phyloP scores from a whole-genome alignment of 768 basidiomycete genomes.

The Suillus variegatus region DNA sequence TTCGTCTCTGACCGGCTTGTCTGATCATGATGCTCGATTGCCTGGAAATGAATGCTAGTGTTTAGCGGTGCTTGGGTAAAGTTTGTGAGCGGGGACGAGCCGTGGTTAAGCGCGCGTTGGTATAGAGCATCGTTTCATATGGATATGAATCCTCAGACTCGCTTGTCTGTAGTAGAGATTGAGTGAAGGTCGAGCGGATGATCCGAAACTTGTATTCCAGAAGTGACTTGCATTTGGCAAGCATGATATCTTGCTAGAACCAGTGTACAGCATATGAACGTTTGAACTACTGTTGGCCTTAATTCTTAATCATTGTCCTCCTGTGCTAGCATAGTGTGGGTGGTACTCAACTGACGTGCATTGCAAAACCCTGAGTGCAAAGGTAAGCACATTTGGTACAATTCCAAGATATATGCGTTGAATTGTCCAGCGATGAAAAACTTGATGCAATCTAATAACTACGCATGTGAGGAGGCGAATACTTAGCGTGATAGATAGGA shows the following conservation, averaged over 20 bases:
- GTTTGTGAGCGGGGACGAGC: conserved; percentile 53
- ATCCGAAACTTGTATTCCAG: background rate
- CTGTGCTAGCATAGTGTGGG: background rate
- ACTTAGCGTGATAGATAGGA: conserved; percentile 5
- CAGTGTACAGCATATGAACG: background rate
- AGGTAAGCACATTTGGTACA: background rate
- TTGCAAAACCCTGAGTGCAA: background rate
- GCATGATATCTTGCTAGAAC: background rate
- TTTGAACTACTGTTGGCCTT: background rate
- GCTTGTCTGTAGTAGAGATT: background rate
- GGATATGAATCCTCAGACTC: background rate
- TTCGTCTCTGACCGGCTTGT: background rate
- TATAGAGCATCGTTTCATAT: conserved; percentile 25
- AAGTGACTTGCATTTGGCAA: background rate
- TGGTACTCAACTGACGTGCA: background rate
- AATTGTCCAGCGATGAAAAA: conserved; percentile 1
- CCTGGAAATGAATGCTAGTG: conserved; percentile 38
- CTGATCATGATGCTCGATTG: conserved; percentile 26
- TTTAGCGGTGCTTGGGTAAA: conserved; percentile 43
- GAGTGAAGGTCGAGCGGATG: background rate
- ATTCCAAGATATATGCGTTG: background rate
- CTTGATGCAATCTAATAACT: background rate
- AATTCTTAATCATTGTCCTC: background rate
- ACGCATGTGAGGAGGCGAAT: background rate
- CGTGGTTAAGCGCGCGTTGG: conserved; percentile 49